A percentile compares a stretch with the other conserved stretches of the same genome.
Conservation (phyloP, 345 rosid genomes). For the Pistacia atlantica region DNA sequence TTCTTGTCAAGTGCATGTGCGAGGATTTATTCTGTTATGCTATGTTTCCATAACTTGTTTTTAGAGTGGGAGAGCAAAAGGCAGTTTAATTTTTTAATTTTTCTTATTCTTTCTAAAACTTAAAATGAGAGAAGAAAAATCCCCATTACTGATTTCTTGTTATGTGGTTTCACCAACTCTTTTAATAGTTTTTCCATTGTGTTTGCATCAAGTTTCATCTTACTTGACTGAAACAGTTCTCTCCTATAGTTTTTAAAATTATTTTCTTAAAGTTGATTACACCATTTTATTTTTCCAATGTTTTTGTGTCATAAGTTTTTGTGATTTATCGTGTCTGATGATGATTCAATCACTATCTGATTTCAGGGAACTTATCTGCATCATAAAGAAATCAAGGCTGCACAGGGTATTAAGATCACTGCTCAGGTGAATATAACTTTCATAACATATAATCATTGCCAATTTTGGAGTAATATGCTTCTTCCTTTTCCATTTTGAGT, state of each 20-base stretch:
- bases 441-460: not conserved
- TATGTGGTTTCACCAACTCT: no score
- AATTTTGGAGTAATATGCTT: not conserved
- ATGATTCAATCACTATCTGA: conserved; percentile 27
- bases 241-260: no score
- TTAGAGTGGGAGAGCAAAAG: no score
- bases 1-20: not conserved
- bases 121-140: no score
- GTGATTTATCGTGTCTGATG: not conserved
- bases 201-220: no score
- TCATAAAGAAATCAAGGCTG: conserved; percentile 91
- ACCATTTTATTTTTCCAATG: not conserved
- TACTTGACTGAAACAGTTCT: no score
- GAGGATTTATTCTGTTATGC: not conserved
- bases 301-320: not conserved
- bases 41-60: no score
- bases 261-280: not conserved
- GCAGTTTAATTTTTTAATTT: no score
- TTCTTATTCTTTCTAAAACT: no score
- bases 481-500: not conserved
- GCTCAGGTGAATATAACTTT: conserved; percentile 65
- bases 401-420: conserved; percentile 90
- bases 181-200: no score
- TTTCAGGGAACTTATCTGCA: conserved; percentile 86
- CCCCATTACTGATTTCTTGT: no score